These are phyloP conservation scores for Cercospora canescens DNA, from an alignment of 2,329 filamentous ascomycete species.

Conservation along the genomic window DNA sequence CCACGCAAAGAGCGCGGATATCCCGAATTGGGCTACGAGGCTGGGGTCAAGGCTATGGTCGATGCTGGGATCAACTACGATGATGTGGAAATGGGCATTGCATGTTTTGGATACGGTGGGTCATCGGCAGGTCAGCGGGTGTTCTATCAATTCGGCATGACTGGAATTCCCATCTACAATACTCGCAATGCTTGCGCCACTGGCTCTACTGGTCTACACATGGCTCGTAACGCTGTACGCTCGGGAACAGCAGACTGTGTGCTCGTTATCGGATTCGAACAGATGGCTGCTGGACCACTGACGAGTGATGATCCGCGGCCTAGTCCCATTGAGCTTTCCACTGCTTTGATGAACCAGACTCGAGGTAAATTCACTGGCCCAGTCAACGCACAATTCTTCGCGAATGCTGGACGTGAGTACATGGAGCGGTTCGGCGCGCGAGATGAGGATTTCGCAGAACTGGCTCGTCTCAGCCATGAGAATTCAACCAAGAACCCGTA, in stretches of 20 bases:
- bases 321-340: conserved; percentile 72
- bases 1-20: conserved; percentile 45
- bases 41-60: conserved; percentile 80
- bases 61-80: conserved; percentile 91
- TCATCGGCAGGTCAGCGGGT: conserved; percentile 92
- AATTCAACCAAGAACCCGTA: conserved; percentile 95
- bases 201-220: conserved; percentile 80
- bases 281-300: conserved; percentile 89
- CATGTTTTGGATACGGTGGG: conserved; percentile 97
- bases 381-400: conserved; percentile 73
- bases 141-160: conserved; percentile 99
- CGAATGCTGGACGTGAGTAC: conserved; percentile 89
- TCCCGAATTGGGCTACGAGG: conserved; percentile 82
- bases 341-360: conserved; percentile 56
- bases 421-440: conserved; percentile 88
- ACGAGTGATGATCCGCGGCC: conserved; percentile 79
- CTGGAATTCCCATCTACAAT: conserved; percentile 91
- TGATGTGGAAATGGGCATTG: conserved; percentile 88
- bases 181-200: conserved; percentile 99
- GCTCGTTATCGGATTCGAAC: conserved; percentile 91
- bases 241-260: conserved; percentile 77
- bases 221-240: conserved; percentile 79
- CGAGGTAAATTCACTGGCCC: conserved; percentile 27
- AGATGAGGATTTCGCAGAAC: conserved; percentile 86
- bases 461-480: conserved; percentile 86